These are phyloP conservation scores for Arthrobotrys megalospora DNA, from an alignment of 2,329 filamentous ascomycete genomes.

Conservation along the genomic window DNA sequence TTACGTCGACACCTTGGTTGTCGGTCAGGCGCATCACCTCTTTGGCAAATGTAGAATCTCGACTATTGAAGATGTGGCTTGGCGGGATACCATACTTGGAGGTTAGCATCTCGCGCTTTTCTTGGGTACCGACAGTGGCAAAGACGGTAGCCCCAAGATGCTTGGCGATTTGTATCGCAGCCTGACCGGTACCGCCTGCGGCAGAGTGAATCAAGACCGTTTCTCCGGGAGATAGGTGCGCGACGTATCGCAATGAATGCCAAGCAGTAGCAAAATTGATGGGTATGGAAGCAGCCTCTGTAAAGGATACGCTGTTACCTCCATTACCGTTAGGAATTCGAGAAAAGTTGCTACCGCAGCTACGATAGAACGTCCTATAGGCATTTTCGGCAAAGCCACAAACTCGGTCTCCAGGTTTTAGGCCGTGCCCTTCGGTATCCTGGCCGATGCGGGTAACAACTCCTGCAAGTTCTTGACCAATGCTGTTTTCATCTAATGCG, in stretches of 20 bases:
- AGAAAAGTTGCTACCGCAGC: constrained; percentile 4
- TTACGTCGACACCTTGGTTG: constrained; percentile 68
- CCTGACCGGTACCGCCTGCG: constrained; percentile 30
- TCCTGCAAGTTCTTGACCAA: constrained; percentile 60
- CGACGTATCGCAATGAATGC: constrained; percentile 32
- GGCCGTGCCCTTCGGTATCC: constrained; percentile 8
- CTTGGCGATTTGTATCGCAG: constrained; percentile 41
- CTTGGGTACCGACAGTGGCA: constrained; percentile 67
- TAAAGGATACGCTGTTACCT: neutral
- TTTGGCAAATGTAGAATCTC: constrained; percentile 64
- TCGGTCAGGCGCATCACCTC: constrained; percentile 66
- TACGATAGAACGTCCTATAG: constrained; percentile 33
- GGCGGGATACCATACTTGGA: constrained; percentile 58
- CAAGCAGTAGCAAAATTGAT: constrained; percentile 39
- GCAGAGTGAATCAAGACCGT: constrained; percentile 38
- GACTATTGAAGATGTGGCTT: constrained; percentile 68
- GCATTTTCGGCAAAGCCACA: constrained; percentile 24
- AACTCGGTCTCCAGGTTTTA: constrained; percentile 16
- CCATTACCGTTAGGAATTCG: constrained; percentile 3
- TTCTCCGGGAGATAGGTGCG: constrained; percentile 5
- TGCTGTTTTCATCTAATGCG: constrained; percentile 48
- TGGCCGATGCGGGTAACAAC: constrained; percentile 60
- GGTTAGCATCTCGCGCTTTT: constrained; percentile 67
- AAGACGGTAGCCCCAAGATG: constrained; percentile 67
- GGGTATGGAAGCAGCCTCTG: constrained; percentile 37